Evolutionary conservation across 1,139 yeast genomes (phyloP).

Genomic region (Zygosaccharomyces pseudobailii): DNA sequence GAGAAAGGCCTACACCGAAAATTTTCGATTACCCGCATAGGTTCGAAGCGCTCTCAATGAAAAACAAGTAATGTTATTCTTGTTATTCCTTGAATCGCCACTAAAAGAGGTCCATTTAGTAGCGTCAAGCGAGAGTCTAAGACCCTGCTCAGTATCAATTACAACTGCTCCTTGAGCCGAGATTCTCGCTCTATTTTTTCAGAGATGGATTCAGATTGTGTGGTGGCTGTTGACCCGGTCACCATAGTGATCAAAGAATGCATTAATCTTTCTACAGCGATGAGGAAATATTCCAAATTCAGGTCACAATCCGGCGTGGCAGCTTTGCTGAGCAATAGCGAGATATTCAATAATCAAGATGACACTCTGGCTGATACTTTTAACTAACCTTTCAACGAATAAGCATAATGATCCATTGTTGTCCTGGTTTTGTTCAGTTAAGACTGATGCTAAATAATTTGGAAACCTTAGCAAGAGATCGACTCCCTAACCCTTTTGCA

Average conservation of each 20-base stretch:
- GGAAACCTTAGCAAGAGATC: slow-evolving; percentile 47
- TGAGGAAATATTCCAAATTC: slow-evolving; percentile 84
- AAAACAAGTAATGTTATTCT: not conserved
- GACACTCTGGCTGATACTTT: slow-evolving; percentile 35
- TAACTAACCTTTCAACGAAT: slow-evolving; percentile 23
- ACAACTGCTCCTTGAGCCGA: not conserved
- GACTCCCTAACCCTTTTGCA: slow-evolving; percentile 73
- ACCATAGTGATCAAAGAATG: slow-evolving; percentile 87
- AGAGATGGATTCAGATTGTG: slow-evolving; percentile 1
- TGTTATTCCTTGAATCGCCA: not conserved
- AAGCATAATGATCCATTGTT: slow-evolving; percentile 57
- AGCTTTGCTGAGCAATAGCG: slow-evolving; percentile 64
- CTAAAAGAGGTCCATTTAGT: not conserved
- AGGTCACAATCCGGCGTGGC: slow-evolving; percentile 79
- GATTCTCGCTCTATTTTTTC: not conserved
- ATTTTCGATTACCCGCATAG: slow-evolving; percentile 1
- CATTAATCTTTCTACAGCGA: slow-evolving; percentile 77
- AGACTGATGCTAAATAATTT: slow-evolving; percentile 64
- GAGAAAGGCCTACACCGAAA: not conserved
- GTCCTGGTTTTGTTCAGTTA: slow-evolving; percentile 76
- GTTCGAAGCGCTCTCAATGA: not conserved
- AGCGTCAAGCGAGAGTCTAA: not conserved
- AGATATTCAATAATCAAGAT: slow-evolving; percentile 39
- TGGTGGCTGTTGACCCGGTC: slow-evolving; percentile 58
- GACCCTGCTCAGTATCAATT: not conserved